These are phyloP conservation scores for Sugiyamaella castrensis DNA, from an alignment of 1,139 yeast genomes.

Conservation along the genomic window DNA sequence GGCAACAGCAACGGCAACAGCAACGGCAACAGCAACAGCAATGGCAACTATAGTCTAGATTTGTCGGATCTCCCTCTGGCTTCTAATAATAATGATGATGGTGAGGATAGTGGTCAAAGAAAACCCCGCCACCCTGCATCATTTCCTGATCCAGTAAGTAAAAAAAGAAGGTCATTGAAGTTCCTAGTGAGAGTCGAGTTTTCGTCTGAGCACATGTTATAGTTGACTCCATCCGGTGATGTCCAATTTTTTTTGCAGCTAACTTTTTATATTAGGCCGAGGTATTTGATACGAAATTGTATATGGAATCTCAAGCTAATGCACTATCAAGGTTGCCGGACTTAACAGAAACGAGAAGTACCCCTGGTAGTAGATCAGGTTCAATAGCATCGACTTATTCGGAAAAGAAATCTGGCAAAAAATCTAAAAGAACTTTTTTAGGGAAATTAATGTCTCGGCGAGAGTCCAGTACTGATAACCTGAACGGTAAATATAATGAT, in stretches of 20 bases:
- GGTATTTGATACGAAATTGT: conserved; percentile 14
- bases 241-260: not conserved
- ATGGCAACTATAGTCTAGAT: conserved; percentile 2
- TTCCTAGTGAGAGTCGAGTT: too few species aligned
- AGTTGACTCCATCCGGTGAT: too few species aligned
- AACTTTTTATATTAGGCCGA: conserved; percentile 7
- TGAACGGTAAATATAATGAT: conserved; percentile 1
- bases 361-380: conserved; percentile 21
- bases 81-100: not conserved
- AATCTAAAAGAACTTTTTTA: conserved; percentile 24
- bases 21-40: not conserved
- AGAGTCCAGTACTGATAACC: conserved; percentile 25
- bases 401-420: conserved; percentile 15
- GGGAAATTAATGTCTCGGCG: conserved; percentile 29
- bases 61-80: not conserved
- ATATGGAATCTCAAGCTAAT: conserved; percentile 5
- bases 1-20: conserved; percentile 2
- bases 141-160: conserved; percentile 19
- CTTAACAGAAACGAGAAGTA: conserved; percentile 3
- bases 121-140: conserved; percentile 12
- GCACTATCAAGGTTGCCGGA: conserved; percentile 1
- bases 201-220: too few species aligned
- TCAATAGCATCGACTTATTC: conserved; percentile 25
- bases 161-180: not conserved
- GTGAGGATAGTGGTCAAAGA: not conserved